phyloP scores from a whole-genome alignment of 768 basidiomycete species.

The Agaricus sinodeliciosus region DNA sequence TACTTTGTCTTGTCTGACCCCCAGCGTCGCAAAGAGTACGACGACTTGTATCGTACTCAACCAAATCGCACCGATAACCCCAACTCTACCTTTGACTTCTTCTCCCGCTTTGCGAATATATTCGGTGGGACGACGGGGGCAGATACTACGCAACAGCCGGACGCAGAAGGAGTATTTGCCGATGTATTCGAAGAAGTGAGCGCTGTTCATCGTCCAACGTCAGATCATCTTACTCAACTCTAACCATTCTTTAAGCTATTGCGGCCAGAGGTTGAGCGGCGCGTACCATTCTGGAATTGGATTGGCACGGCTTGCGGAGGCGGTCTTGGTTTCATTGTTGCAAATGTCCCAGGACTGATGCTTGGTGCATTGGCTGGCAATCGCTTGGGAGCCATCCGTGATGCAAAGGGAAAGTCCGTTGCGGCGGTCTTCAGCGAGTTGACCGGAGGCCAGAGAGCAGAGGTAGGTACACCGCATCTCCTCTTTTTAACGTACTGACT shows the following conservation, averaged over 20 bases:
- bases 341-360: slow-evolving; percentile 81
- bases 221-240: neutral
- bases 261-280: slow-evolving; percentile 73
- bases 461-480: slow-evolving; percentile 43
- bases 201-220: neutral
- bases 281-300: slow-evolving; percentile 70
- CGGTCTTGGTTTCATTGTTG: slow-evolving; percentile 55
- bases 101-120: slow-evolving; percentile 66
- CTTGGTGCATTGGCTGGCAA: slow-evolving; percentile 87
- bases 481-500: neutral
- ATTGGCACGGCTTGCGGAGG: slow-evolving; percentile 69
- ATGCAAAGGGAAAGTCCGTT: slow-evolving; percentile 93
- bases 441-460: slow-evolving; percentile 75
- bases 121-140: slow-evolving; percentile 41
- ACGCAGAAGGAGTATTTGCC: slow-evolving; percentile 78
- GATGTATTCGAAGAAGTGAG: slow-evolving; percentile 89
- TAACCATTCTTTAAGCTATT: slow-evolving; percentile 41
- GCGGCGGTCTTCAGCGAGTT: slow-evolving; percentile 81
- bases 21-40: slow-evolving; percentile 66
- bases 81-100: slow-evolving; percentile 66
- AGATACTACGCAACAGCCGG: slow-evolving; percentile 48
- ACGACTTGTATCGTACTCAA: slow-evolving; percentile 54
- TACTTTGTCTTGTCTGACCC: slow-evolving; percentile 90
- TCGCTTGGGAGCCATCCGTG: slow-evolving; percentile 83
- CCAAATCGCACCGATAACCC: slow-evolving; percentile 56